These are phyloP conservation scores for Lablab purpureus DNA, from an alignment of 306 rosid genomes.

Conservation along the genomic window DNA sequence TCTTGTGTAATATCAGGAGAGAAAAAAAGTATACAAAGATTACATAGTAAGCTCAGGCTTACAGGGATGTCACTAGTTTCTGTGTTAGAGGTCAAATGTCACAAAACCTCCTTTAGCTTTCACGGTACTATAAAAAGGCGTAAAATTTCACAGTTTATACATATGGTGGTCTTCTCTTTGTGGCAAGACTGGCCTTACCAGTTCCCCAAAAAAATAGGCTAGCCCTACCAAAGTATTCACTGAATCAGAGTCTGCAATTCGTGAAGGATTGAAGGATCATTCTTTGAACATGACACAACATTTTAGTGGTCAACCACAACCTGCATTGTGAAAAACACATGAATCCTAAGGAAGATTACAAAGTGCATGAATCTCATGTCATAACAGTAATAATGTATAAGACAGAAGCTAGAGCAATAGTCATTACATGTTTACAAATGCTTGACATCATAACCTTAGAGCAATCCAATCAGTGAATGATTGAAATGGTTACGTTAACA, in stretches of 20 bases:
- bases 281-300: constrained; percentile 33
- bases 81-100: not conserved
- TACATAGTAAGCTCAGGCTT: not conserved
- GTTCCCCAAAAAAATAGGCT: not conserved
- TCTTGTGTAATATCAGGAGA: not conserved
- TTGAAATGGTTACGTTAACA: not conserved
- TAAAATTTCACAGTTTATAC: constrained; percentile 15
- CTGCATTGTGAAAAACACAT: constrained; percentile 22
- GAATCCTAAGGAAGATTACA: not conserved
- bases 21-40: constrained; percentile 1
- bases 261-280: not conserved
- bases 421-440: constrained; percentile 16
- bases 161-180: constrained; percentile 5
- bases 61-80: not conserved
- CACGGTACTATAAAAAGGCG: not conserved
- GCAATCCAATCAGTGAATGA: constrained; percentile 16
- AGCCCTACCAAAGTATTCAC: not conserved
- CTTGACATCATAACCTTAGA: constrained; percentile 2
- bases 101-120: constrained; percentile 3
- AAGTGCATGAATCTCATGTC: constrained; percentile 12
- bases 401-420: not conserved
- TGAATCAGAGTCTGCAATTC: constrained; percentile 16
- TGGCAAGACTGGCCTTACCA: constrained; percentile 22
- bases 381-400: not conserved
- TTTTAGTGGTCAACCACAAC: constrained; percentile 22